These are phyloP conservation scores for Porcisia hertigi DNA, from an alignment of 208 protist species.

Conservation along the genomic window DNA sequence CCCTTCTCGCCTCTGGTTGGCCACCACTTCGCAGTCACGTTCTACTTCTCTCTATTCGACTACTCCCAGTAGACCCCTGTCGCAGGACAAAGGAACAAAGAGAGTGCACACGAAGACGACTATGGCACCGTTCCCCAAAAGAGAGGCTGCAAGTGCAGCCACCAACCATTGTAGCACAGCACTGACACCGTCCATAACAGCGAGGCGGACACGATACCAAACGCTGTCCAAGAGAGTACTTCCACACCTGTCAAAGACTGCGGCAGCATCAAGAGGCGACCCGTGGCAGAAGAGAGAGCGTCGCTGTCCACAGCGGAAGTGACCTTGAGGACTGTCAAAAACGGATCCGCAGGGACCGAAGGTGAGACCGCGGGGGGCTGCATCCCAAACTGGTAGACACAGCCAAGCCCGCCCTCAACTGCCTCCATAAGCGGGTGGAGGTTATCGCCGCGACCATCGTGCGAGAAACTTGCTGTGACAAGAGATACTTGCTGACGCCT, in stretches of 20 bases:
- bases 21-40: too few relatives aligned
- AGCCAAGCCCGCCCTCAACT: conserved; percentile 61
- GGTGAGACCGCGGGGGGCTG: conserved; percentile 12
- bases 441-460: conserved; percentile 17
- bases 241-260: conserved; percentile 50
- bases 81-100: not conserved
- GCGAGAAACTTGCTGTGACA: conserved; percentile 37
- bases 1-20: not conserved
- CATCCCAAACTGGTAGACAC: conserved; percentile 45
- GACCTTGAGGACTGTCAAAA: conserved; percentile 23
- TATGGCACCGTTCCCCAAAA: conserved; percentile 55
- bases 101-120: not conserved
- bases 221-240: conserved; percentile 57
- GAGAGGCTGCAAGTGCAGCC: conserved; percentile 67
- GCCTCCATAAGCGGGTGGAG: conserved; percentile 53
- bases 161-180: conserved; percentile 72
- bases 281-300: not conserved
- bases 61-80: not conserved
- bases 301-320: conserved; percentile 8
- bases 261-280: conserved; percentile 12
- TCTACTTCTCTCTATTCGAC: not conserved
- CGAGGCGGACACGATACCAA: conserved; percentile 58
- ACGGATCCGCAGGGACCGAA: conserved; percentile 11
- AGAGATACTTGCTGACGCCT: conserved; percentile 39
- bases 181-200: conserved; percentile 68